Percentiles rank a stretch among this genome's conserved stretches.
phyloP scores from a whole-genome alignment of 768 basidiomycete species.

The Candolleomyces efflorescens region DNA sequence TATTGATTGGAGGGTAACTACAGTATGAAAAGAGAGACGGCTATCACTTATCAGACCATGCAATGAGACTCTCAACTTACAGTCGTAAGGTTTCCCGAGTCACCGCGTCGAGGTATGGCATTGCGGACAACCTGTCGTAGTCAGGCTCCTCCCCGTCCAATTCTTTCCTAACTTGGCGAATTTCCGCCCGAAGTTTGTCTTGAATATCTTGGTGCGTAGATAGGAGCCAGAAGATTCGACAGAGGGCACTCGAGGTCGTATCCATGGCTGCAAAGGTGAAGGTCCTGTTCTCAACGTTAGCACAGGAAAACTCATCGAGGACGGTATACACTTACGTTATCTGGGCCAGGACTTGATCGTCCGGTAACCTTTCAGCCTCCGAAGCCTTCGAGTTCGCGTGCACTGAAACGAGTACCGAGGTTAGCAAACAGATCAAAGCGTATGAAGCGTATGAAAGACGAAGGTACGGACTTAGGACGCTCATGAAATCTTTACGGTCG shows the following conservation, averaged over 20 bases:
- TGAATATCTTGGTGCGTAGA: slow-evolving; percentile 32
- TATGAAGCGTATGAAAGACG: background rate
- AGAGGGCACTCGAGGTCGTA: slow-evolving; percentile 30
- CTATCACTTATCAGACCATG: background rate
- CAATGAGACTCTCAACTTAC: slow-evolving; percentile 16
- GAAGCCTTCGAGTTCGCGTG: slow-evolving; percentile 26
- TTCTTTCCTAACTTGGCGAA: slow-evolving; percentile 20
- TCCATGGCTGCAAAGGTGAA: slow-evolving; percentile 28
- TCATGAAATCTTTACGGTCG: slow-evolving; percentile 40
- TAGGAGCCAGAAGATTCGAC: slow-evolving; percentile 33
- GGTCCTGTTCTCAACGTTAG: slow-evolving; percentile 16
- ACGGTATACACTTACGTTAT: slow-evolving; percentile 16
- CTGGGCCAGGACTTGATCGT: slow-evolving; percentile 29
- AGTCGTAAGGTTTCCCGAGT: slow-evolving; percentile 31
- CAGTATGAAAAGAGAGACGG: background rate
- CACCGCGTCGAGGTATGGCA: slow-evolving; percentile 20
- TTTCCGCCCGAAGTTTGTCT: slow-evolving; percentile 32
- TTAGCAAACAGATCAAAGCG: no score
- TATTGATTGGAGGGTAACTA: slow-evolving; percentile 17
- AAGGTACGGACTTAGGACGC: slow-evolving; percentile 32
- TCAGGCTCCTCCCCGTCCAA: slow-evolving; percentile 12
- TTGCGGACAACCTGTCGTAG: slow-evolving; percentile 16
- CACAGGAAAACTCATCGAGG: background rate
- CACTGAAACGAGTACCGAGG: slow-evolving; percentile 21
- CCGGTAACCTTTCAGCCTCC: slow-evolving; percentile 27